Evolutionary conservation across 225 moss, liverwort and hornwort species (phyloP).

Genomic region (Pleurozium schreberi): DNA sequence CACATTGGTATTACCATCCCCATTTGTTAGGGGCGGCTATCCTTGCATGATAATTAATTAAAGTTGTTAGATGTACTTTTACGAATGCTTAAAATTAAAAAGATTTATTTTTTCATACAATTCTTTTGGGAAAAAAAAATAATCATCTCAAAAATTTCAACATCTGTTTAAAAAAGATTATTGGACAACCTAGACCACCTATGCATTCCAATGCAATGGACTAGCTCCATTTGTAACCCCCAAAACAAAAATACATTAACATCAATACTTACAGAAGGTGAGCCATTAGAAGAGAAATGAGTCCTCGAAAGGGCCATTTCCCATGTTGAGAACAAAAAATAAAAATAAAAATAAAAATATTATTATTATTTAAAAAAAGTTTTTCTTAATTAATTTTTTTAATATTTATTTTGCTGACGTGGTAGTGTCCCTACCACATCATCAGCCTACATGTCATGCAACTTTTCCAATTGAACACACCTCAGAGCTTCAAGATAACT

Average conservation of each 20-base stretch:
- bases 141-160: background rate
- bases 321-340: too few species aligned
- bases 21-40: background rate
- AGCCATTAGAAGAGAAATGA: too few species aligned
- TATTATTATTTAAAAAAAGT: too few species aligned
- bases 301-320: too few species aligned
- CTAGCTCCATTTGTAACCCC: background rate
- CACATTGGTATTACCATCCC: too few species aligned
- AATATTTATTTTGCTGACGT: too few species aligned
- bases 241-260: background rate
- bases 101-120: background rate
- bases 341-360: too few species aligned
- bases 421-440: too few species aligned
- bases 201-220: background rate
- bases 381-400: too few species aligned
- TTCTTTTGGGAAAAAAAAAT: background rate
- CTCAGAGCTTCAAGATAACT: too few species aligned
- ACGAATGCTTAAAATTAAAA: background rate
- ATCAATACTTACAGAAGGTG: background rate
- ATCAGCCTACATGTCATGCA: too few species aligned
- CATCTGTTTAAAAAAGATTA: fast-evolving
- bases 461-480: too few species aligned
- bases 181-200: background rate
- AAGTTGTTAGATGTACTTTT: background rate
- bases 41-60: background rate